Evolutionary conservation across 1,284 basidiomycete genomes (phyloP), one percentile per base, ranked within the genome.

Genomic region (Pascua guehoae): DNA sequence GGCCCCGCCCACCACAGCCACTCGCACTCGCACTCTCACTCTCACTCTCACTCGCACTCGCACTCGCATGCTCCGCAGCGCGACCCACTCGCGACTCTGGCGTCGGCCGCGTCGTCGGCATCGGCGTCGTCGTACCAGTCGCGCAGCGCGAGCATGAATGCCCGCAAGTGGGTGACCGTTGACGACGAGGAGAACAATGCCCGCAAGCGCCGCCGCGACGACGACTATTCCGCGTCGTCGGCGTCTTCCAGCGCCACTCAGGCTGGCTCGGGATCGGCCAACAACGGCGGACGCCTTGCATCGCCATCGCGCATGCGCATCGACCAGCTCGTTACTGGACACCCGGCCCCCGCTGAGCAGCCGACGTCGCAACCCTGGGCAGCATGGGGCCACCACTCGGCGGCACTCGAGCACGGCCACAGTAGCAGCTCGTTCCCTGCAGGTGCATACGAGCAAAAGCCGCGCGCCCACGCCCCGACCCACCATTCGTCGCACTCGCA

Each of bases 21-120:
- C 41, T n/a, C 41, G 41, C 41, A 15, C n/a, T 44, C 14, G 38
- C 48, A n/a, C 8, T 38, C 39, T 4, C 37, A 37, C 37, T 12
- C n/a, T 3, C n/a, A n/a, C 41, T n/a, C 41, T 3, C 41, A 15
- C n/a, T 44, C 14, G 38, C 48, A n/a, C 8, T 38, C 39, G 17
- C 37, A 37, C 37, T 12, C n/a, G 18, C n/a, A n/a, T 14, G 37
- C 7, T 15, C 32, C 17, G 14, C 40, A 49, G 24, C 47, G 42
- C 40, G 59, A 64, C 47, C 55, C 56, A 4, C 60, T 61, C 14
- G 54, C 63, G 2, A 63, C 61, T 15, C 58, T 63, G 11, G 61
- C 61, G 24, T 48, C 58, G 8, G 61, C 61, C 14, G 61, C 61
- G 10, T 54, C 59, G n/a, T 49, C 54, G 4, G 47, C 47, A 8